Evolutionary conservation across 225 moss, liverwort and hornwort genomes (phyloP).

Genomic region (Marchantia polymorpha): DNA sequence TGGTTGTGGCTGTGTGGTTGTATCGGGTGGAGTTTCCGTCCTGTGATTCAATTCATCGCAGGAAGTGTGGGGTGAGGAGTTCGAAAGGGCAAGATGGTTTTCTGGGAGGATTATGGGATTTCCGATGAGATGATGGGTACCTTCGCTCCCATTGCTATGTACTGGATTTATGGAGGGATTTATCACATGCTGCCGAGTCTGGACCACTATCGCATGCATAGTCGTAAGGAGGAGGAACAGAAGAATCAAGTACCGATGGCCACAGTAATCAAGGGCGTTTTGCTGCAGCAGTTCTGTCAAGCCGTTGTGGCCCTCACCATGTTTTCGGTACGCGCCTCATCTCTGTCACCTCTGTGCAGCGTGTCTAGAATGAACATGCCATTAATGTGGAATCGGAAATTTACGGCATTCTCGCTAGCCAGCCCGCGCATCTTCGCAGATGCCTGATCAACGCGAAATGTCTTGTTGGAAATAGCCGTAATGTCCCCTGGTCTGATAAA

Average conservation of each 20-base stretch:
- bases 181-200: constrained; percentile 67
- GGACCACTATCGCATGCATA: constrained; percentile 71
- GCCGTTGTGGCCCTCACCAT: constrained; percentile 63
- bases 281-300: constrained; percentile 83
- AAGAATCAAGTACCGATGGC: constrained; percentile 68
- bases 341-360: not conserved
- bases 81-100: constrained; percentile 45
- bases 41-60: not conserved
- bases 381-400: not conserved
- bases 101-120: constrained; percentile 53
- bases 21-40: not conserved
- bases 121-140: constrained; percentile 80
- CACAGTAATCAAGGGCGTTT: constrained; percentile 73
- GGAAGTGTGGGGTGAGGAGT: not conserved
- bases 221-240: constrained; percentile 80
- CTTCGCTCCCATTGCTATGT: constrained; percentile 69
- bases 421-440: not conserved
- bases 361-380: not conserved
- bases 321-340: constrained; percentile 51
- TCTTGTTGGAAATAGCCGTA: not conserved
- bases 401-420: not conserved
- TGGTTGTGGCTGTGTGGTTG: not conserved
- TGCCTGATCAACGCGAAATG: not conserved
- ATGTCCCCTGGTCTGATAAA: not conserved
- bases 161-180: constrained; percentile 89